Percentiles rank a stretch among this genome's conserved stretches.
phyloP scores from a whole-genome alignment of 1,284 basidiomycete genomes.

The Fomitopsis palustris region DNA sequence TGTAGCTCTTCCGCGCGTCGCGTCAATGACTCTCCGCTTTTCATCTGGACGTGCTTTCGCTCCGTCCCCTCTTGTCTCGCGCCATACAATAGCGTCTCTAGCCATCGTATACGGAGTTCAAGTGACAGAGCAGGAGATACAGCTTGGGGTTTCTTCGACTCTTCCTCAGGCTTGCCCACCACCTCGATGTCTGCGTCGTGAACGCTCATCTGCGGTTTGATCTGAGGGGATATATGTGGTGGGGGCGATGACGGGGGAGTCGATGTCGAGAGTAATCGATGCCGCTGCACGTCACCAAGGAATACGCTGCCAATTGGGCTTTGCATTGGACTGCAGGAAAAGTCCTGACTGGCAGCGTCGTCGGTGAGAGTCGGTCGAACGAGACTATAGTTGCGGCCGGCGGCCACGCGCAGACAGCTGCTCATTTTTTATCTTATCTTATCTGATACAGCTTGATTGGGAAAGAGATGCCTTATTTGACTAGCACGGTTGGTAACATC shows the following conservation, averaged over 20 bases:
- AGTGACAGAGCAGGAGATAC: slow-evolving; percentile 66
- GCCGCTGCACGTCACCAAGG: slow-evolving; percentile 65
- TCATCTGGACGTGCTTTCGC: slow-evolving; percentile 34
- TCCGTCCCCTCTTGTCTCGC: slow-evolving; percentile 45
- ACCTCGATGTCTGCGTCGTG: slow-evolving; percentile 20
- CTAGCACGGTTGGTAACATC: background rate
- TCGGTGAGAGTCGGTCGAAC: background rate
- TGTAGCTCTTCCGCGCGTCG: slow-evolving; percentile 60
- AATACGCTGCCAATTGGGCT: slow-evolving; percentile 65
- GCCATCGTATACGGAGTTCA: slow-evolving; percentile 69
- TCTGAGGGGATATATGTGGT: slow-evolving; percentile 25
- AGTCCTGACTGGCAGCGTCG: background rate
- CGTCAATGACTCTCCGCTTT: slow-evolving; percentile 50
- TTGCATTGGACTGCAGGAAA: background rate
- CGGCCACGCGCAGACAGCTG: too few relatives aligned
- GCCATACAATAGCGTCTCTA: slow-evolving; percentile 71
- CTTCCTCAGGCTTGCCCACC: slow-evolving; percentile 8
- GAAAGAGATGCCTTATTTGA: background rate
- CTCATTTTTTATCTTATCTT: too few relatives aligned
- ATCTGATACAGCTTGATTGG: background rate
- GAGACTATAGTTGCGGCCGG: background rate
- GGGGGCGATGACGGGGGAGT: slow-evolving; percentile 63
- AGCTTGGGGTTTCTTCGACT: slow-evolving; percentile 24
- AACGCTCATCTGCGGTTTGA: slow-evolving; percentile 15
- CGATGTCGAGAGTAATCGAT: slow-evolving; percentile 57